These are phyloP conservation scores for Trichosporon faecale DNA, from an alignment of 1,284 basidiomycete species.

Conservation along the genomic window DNA sequence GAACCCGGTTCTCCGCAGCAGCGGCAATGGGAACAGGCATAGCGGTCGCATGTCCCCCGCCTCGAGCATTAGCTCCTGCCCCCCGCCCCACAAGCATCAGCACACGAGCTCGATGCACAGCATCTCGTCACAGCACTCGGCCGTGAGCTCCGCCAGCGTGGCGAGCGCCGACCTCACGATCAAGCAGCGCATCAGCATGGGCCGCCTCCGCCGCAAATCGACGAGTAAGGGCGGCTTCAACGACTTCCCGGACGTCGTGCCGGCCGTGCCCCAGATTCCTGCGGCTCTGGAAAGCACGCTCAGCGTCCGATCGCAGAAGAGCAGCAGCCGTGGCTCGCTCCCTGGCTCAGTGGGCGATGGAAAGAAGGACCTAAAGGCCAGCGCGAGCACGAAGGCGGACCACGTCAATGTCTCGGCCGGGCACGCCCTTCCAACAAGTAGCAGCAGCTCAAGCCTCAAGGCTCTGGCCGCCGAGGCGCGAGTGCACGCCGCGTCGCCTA, in stretches of 20 bases:
- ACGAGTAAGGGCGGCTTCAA: slow-evolving; percentile 3
- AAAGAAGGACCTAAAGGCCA: background rate
- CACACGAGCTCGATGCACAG: slow-evolving; percentile 2
- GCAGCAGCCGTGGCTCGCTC: background rate
- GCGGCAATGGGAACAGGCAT: background rate
- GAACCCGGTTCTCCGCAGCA: background rate
- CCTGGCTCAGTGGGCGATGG: background rate
- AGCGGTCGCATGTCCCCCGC: slow-evolving; percentile 1
- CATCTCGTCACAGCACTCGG: slow-evolving; percentile 2
- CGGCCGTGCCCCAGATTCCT: background rate
- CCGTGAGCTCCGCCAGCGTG: background rate
- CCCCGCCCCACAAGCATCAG: background rate
- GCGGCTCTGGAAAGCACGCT: background rate
- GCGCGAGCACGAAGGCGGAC: background rate
- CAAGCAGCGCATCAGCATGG: slow-evolving; percentile 1
- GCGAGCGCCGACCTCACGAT: background rate
- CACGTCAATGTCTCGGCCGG: background rate
- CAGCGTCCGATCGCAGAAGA: background rate
- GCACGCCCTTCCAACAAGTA: background rate
- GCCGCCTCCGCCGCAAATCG: background rate
- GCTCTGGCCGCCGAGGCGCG: background rate
- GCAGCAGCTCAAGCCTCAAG: background rate
- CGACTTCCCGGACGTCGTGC: slow-evolving; percentile 1
- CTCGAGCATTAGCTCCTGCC: background rate
- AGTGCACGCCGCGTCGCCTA: background rate